Conservation (phyloP, 257 asterid species). For the Solanum neorickii region DNA sequence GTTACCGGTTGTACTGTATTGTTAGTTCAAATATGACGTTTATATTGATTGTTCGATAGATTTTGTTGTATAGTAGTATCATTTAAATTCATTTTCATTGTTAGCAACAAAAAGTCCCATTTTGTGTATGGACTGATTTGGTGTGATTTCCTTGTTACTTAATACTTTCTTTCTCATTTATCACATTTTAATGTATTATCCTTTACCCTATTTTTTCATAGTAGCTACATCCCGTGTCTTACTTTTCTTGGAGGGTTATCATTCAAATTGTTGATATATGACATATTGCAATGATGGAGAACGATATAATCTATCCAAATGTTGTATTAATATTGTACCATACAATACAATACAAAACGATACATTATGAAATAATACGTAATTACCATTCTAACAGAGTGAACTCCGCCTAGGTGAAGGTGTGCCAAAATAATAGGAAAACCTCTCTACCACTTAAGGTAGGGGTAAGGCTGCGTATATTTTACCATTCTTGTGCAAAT, state of each 20-base stretch:
- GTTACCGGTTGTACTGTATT: neutral
- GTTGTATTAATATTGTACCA: too few species aligned
- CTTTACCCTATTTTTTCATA: neutral
- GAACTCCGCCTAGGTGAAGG: neutral
- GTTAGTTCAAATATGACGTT: neutral
- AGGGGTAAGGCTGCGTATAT: neutral
- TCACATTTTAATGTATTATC: neutral
- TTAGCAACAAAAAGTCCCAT: neutral
- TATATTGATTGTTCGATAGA: neutral
- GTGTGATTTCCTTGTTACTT: neutral
- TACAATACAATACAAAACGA: neutral
- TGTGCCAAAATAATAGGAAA: neutral
- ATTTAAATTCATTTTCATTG: neutral
- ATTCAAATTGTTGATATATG: too few species aligned
- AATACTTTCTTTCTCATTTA: neutral
- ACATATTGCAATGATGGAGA: neutral
- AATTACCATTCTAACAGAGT: neutral
- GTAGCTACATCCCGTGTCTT: neutral
- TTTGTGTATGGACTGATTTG: neutral
- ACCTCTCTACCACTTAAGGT: neutral
- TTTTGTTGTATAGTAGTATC: neutral
- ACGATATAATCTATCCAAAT: neutral
- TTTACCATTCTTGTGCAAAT: neutral
- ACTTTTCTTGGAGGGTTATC: neutral
- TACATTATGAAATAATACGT: neutral